These are phyloP conservation scores for Penicillium arizonense DNA, from an alignment of 495 filamentous ascomycete species.

Conservation along the genomic window DNA sequence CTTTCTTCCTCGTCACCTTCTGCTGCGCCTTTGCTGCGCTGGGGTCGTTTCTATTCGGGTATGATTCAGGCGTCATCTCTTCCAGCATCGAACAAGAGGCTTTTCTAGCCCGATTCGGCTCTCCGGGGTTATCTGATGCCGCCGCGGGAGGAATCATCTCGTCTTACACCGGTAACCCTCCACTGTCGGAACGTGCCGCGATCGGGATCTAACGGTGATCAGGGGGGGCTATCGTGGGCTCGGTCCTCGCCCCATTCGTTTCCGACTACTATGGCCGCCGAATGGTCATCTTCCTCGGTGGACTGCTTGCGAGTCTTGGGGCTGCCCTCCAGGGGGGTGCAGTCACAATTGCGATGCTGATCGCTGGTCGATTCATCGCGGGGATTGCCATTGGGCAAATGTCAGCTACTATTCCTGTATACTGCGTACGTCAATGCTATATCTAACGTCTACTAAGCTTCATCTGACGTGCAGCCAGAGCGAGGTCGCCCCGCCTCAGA, in stretches of 20 bases:
- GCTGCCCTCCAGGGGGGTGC: constrained; percentile 51
- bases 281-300: constrained; percentile 48
- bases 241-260: constrained; percentile 44
- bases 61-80: constrained; percentile 51
- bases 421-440: constrained; percentile 27
- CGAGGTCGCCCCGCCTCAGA: constrained; percentile 26
- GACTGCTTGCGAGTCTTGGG: constrained; percentile 43
- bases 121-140: constrained; percentile 35
- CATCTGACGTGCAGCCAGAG: constrained; percentile 30
- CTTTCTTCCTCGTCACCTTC: constrained; percentile 39
- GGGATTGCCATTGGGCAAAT: constrained; percentile 51
- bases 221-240: constrained; percentile 49
- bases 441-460: constrained; percentile 13
- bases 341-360: constrained; percentile 50
- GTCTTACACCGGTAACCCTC: constrained; percentile 40
- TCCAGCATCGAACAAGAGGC: constrained; percentile 45
- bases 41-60: constrained; percentile 58
- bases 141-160: constrained; percentile 50
- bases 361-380: constrained; percentile 51
- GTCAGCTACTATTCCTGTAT: constrained; percentile 51
- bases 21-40: constrained; percentile 56
- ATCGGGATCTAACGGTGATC: constrained; percentile 2
- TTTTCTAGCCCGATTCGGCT: constrained; percentile 41
- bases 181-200: constrained; percentile 1
- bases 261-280: constrained; percentile 46